Base-by-base conservation (phyloP, 1,139 yeast species). In the Debaryomyces psychrophilus region DNA sequence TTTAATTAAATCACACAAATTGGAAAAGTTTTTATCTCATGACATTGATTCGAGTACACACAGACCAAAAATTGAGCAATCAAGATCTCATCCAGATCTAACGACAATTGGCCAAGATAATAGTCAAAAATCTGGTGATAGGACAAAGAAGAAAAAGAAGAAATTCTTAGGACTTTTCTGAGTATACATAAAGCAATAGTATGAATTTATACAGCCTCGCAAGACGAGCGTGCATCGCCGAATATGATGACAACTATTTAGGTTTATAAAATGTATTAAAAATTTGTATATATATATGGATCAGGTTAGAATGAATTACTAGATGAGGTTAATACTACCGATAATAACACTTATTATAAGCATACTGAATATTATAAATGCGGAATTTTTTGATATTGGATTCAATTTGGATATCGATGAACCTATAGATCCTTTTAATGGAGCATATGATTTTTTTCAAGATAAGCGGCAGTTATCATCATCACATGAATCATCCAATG, bases 41-140 rank as follows among this genome's bases (percentile, higher is more conserved):
- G 72, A 67, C 4, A 50, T 56, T n/a, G 69, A 59, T 18, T 45
- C 50, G 8, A 20, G 44, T 29, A 60, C 65, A 33, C 63, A 65
- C 40, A 63, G 72, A 15, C 77, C 73, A 2, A 57, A 41, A 12
- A 50, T 68, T 35, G 73, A 67, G 52, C 76, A 78, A 1, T 54
- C 62, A 27, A 69, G 68, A 48, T 71, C 77, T 5, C 78, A 72
- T 48, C 79, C 79, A 1, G 73, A 68, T 45, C 57, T 71, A 28
- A 62, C 58, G 8, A 45, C 49, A 20, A 4, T 28, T 39, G 36
- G 42, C 31, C 20, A 28, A 18, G 31, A 29, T 8, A 26, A 37
- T 29, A 11, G 20, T 17, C 23, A 49, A 40, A 29, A 51, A 8
- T 2, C n/a, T 3, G 4, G 45, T 38, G 50, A 51, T 11, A 47